Base-by-base conservation (phyloP, 2,329 filamentous ascomycete species). In the Xylariaceae sp. region DNA sequence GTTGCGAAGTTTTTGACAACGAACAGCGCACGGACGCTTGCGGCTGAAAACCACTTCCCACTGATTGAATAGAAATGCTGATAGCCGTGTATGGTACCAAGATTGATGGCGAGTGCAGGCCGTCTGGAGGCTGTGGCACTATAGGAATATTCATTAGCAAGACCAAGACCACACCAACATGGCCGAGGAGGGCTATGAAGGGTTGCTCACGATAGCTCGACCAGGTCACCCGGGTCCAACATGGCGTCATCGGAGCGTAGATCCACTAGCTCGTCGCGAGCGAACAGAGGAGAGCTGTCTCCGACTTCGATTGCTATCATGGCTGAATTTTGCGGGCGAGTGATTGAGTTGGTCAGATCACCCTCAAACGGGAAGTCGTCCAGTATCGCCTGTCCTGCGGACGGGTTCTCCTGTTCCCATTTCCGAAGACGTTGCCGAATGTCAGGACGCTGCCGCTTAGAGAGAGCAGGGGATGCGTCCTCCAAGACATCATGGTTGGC, bases 21-120 rank as follows among this genome's bases (percentile, higher is more conserved):
- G 62, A 84, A 84, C 37, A 76, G 67, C 1, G 77, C 72, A 43
- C 68, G 71, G 32, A 78, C 67, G 12, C 70, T 70, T 39, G 73
- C 54, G 50, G 71, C 73, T 6, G 73, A 73, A 64, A 80, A 76
- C 70, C 74, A 76, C 61, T 75, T 76, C 58, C 80, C 80, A 12
- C 73, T 76, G 59, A 66, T 73, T 32, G 77, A 75, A 65, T 81
- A 83, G 64, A 78, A 81, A 64, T 83, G 79, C 60, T 80, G 72
- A 42, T 75, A 70, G 19, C 74, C 74, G 40, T 77, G 73, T 59
- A 79, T 73, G 51, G 70, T 74, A 11, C 80, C 80, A 6, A 84
- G 69, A 59, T 77, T 81, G 44, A 84, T 65, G 9, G 74, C 80
- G 44, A 84, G 70, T 12, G 80, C 58, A 3, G 76, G 75, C 26